A percentile compares a stretch with the other conserved stretches of the same genome.
Evolutionary conservation across 176 grass and related monocot genomes (phyloP).

Genomic region (Aegilops sharonensis): DNA sequence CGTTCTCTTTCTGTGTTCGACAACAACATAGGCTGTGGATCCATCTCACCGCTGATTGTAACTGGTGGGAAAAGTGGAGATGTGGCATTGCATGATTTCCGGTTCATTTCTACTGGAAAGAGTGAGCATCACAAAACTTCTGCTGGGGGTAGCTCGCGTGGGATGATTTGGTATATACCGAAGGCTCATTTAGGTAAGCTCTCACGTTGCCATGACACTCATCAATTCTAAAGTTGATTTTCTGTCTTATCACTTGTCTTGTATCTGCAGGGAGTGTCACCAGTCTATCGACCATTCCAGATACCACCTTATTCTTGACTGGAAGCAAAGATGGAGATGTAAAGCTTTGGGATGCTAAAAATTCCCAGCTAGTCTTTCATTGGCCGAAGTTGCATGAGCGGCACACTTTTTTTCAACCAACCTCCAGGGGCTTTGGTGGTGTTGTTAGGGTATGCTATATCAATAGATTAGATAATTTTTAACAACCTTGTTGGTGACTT

Average conservation of each 20-base stretch:
- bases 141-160: conserved; percentile 46
- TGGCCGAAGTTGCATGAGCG: conserved; percentile 95
- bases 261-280: conserved; percentile 73
- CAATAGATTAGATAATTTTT: conserved; percentile 15
- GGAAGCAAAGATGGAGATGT: conserved; percentile 99
- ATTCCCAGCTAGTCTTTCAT: conserved; percentile 64
- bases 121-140: conserved; percentile 46
- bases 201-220: conserved; percentile 23
- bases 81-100: conserved; percentile 79
- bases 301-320: conserved; percentile 92
- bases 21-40: conserved; percentile 64
- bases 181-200: conserved; percentile 89
- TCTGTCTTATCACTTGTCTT: conserved; percentile 36
- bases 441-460: conserved; percentile 76
- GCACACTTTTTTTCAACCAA: conserved; percentile 97
- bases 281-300: conserved; percentile 65
- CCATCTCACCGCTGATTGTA: conserved; percentile 77
- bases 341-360: conserved; percentile 98
- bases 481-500: conserved; percentile 7
- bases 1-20: conserved; percentile 81
- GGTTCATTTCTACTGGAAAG: conserved; percentile 84
- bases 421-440: conserved; percentile 80
- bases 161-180: conserved; percentile 92
- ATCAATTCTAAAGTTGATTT: conserved; percentile 20
- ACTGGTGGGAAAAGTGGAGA: conserved; percentile 90